phyloP scores from a whole-genome alignment of 2,329 filamentous ascomycete genomes.

The Pochonia chlamydosporia region DNA sequence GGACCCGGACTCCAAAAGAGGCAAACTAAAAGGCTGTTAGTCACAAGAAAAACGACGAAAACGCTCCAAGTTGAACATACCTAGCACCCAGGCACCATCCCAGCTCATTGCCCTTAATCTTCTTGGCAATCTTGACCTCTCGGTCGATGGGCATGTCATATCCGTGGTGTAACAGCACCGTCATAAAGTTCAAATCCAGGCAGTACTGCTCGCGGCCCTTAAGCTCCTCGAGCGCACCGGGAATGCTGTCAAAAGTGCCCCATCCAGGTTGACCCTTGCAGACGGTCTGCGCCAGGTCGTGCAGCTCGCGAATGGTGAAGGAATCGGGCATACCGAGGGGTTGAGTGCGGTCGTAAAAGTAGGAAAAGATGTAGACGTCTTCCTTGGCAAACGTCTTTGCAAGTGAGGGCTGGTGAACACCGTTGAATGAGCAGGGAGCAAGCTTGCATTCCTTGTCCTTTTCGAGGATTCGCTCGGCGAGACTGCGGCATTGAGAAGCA shows the following conservation, averaged over 20 bases:
- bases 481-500: constrained; percentile 82
- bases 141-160: constrained; percentile 97
- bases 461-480: constrained; percentile 84
- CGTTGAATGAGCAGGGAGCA: constrained; percentile 96
- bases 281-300: constrained; percentile 77
- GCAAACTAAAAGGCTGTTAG: constrained; percentile 54
- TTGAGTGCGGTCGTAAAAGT: constrained; percentile 93
- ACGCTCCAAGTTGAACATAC: constrained; percentile 52
- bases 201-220: constrained; percentile 82
- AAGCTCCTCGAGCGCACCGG: constrained; percentile 75
- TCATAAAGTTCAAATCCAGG: constrained; percentile 94
- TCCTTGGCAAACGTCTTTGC: constrained; percentile 87
- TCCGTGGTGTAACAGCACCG: constrained; percentile 84
- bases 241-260: constrained; percentile 73
- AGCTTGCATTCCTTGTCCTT: constrained; percentile 80
- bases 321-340: constrained; percentile 97
- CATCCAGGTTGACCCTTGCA: constrained; percentile 73
- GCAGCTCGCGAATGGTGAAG: constrained; percentile 86
- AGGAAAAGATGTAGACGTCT: constrained; percentile 94
- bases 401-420: constrained; percentile 87
- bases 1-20: constrained; percentile 71
- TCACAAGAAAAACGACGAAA: not conserved
- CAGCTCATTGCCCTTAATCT: constrained; percentile 93
- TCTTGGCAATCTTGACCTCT: constrained; percentile 97
- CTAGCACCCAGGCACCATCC: constrained; percentile 97